Evolutionary conservation across 805 yeast genomes (phyloP).

Genomic region (Sugiyamaella valdiviana): DNA sequence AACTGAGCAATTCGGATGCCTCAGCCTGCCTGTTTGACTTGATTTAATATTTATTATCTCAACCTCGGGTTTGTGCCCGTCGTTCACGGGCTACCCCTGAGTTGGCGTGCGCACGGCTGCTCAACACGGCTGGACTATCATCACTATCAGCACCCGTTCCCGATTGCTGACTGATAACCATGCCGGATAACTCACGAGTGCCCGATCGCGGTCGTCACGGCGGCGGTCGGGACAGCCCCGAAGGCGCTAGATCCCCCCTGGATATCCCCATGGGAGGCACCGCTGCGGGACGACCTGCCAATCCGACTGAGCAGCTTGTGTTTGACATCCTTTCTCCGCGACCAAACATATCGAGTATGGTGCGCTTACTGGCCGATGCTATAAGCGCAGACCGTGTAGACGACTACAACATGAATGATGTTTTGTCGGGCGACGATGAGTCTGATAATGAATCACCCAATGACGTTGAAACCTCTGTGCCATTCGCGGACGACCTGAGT

Average conservation of each 20-base stretch:
- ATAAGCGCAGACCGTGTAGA: background rate
- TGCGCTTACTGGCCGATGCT: background rate
- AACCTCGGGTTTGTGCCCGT: too few species aligned
- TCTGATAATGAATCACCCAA: background rate
- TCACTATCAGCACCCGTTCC: too few species aligned
- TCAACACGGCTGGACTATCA: too few species aligned
- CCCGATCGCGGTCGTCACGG: background rate
- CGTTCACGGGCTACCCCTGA: too few species aligned
- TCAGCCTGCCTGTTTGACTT: too few species aligned
- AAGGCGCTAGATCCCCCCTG: background rate
- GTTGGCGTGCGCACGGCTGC: too few species aligned
- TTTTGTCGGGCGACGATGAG: background rate
- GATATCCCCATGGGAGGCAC: background rate
- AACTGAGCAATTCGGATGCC: too few species aligned
- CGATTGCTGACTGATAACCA: background rate
- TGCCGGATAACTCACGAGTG: background rate
- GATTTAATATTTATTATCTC: too few species aligned
- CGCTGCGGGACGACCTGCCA: background rate
- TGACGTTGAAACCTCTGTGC: too few species aligned
- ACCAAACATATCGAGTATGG: background rate
- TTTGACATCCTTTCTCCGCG: background rate
- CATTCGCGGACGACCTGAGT: too few species aligned
- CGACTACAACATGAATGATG: background rate
- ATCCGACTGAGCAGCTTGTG: background rate
- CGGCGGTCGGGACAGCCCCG: background rate